These are phyloP conservation scores for Teunomyces stri DNA, from an alignment of 805 yeast genomes.

Conservation along the genomic window DNA sequence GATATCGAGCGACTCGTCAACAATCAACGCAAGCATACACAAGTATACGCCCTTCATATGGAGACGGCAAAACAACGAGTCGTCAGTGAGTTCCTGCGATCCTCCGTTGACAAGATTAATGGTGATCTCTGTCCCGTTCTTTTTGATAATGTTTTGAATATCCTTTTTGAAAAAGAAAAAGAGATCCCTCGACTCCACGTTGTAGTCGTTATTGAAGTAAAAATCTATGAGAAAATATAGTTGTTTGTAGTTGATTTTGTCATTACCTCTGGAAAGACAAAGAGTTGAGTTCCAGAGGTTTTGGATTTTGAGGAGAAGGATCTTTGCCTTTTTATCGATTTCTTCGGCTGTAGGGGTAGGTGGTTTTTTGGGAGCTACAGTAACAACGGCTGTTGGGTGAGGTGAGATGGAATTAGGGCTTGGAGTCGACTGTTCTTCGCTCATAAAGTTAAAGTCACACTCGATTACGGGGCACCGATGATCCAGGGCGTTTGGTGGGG, in stretches of 20 bases:
- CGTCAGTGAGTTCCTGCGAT: conserved; percentile 12
- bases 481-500: conserved; percentile 5
- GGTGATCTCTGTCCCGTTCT: conserved; percentile 15
- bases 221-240: conserved; percentile 29
- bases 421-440: conserved; percentile 17
- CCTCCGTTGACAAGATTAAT: conserved; percentile 6
- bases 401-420: conserved; percentile 5
- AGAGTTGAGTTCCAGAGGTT: conserved; percentile 26
- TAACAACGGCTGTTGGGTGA: background rate
- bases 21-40: conserved; percentile 28
- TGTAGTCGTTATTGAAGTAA: conserved; percentile 21
- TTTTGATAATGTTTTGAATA: conserved; percentile 17
- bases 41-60: conserved; percentile 26
- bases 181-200: conserved; percentile 22
- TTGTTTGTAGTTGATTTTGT: conserved; percentile 19
- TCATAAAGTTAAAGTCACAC: conserved; percentile 38
- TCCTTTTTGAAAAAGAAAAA: conserved; percentile 24
- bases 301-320: conserved; percentile 19
- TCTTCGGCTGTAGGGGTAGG: background rate
- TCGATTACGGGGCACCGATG: conserved; percentile 38
- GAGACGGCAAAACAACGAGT: conserved; percentile 14
- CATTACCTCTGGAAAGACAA: conserved; percentile 16
- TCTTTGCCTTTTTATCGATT: background rate
- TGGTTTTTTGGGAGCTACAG: background rate
- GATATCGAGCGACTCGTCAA: conserved; percentile 29